Evolutionary conservation across 768 basidiomycete genomes (phyloP), one percentile per base, ranked within the genome.

Genomic region (Hypholoma sublateritium): DNA sequence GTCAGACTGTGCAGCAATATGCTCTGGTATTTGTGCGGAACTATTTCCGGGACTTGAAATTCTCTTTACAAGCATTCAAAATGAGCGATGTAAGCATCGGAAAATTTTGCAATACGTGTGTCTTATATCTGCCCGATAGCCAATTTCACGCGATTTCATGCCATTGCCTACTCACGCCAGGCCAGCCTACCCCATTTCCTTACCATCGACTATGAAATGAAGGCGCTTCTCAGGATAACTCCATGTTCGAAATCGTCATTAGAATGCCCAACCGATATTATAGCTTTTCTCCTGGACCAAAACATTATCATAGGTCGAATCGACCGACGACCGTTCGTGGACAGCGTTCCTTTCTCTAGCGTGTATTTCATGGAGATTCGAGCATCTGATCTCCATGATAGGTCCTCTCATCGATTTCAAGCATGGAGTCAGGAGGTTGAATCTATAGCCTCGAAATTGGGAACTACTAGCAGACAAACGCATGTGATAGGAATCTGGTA

Each of bases 111-210:
- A 12, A 22, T 8, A 24, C n/a, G 16, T 19, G 9, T 9, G 13
- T 21, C 4, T n/a, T 34, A 25, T 45, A 35, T 54, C 4, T 48
- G 21, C 41, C 28, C n/a, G 12, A 24, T 67, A 90, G 89, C 69
- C 17, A 90, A 91, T 61, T 82, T 75, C 50, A 91, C 89, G 5
- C 81, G 88, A 41, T 91, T 91, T 71, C 88, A 82, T 62, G 71
- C 89, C 45, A 61, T 89, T 55, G 73, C 80, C 3, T 68, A 73
- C 28, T 72, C 75, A 13, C 64, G 62, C 35, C 65, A 75, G 3
- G 57, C 60, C 9, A 37, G 52, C 7, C 41, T 65, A 14, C 66
- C 66, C n/a, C 43, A 59, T n/a, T 49, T 41, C 16, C 57, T 69
- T 14, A 51, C 35, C 9, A 19, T 28, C 3, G 55, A 53, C 21